Base-by-base conservation (phyloP, 495 filamentous ascomycete genomes). In the Daldinia vernicosa region DNA sequence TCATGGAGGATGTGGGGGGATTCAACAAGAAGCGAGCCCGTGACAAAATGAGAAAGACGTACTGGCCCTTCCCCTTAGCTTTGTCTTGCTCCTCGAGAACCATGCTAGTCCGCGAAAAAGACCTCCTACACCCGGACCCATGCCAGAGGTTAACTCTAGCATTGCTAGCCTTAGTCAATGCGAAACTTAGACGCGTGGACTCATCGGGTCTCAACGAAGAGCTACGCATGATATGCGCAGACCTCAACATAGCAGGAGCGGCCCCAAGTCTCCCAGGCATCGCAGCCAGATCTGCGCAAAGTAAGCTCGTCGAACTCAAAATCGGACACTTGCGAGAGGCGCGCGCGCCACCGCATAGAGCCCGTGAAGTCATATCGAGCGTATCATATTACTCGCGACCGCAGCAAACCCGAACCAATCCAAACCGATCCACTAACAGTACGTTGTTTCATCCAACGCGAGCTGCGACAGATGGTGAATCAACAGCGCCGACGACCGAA, bases 341-440 rank as follows among this genome's bases (percentile, higher is more conserved):
- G n/a, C 15, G 61, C 43, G 65, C 60, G 64, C 64, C 60, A 37
- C 70, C 70, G 56, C 70, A 63, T 60, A 72, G 11, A 56, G 70
- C 65, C 70, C 70, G 66, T 45, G 40, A 66, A 69, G 28, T 73
- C 70, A 73, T 73, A 61, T 45, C 40, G 70, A 58, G 56, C 9
- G 51, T 66, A 51, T 69, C 70, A 73, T 73, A 62, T 69, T 73
- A 69, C 40, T 54, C 33, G 17, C 6, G 14, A 17, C 37, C 60
- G 27, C 30, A 54, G 37, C 39, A 6, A 11, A 35, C 32, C 17
- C 35, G 19, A 26, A 4, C 11, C 26, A 26, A 39, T 7, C 26
- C n/a, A 26, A 39, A 12, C 26, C n/a, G 8, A 7, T 19, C 19
- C 8, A n/a, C n/a, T n/a, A 33, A 11, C 8, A 33, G 11, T 8